Evolutionary conservation across 1,139 yeast genomes (phyloP), one percentile per base, ranked within the genome.

Genomic region (Pichia inconspicua): DNA sequence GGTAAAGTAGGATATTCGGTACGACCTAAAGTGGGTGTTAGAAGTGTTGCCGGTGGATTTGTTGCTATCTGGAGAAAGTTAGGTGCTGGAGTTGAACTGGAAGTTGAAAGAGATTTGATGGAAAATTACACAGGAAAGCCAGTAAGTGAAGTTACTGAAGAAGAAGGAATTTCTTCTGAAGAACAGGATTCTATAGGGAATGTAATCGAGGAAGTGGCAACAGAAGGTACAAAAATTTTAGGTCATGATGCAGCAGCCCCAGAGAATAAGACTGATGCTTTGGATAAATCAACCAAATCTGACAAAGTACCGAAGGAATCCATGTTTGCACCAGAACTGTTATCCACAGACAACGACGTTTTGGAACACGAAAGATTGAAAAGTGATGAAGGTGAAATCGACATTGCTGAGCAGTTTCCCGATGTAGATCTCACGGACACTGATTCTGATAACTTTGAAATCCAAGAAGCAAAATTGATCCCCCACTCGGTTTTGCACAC

Each of bases 41-140:
- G 65, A 49, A 64, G 71, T 1, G 70, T 69, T 30, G 77, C 75
- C 9, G 78, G 78, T 38, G 78, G 78, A 8, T 74, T 74, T 55
- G 68, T 72, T 40, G 71, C 67, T 4, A 56, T 67, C 17, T 66
- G 69, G 54, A 55, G 60, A 43, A 63, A 64, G 45, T 42, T 51
- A 27, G 58, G 55, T 38, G 45, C 37, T 39, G 45, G 43, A 25
- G 48, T 50, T 8, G 45, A 50, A 22, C 46, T 50, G 4, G 53
- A 50, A 39, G 25, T 43, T 7, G 53, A 50, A 42, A 45, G 48
- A 40, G 48, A 48, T 5, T 38, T 45, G 25, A 50, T 50, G 38
- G 45, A 48, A 22, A 36, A 25, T 10, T 45, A 42, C 40, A 50
- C 44, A 15, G 47, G 46, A 11, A 41, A 48, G 15, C 46, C 44